Base-by-base conservation (phyloP, 306 rosid species). In the Trifolium repens region DNA sequence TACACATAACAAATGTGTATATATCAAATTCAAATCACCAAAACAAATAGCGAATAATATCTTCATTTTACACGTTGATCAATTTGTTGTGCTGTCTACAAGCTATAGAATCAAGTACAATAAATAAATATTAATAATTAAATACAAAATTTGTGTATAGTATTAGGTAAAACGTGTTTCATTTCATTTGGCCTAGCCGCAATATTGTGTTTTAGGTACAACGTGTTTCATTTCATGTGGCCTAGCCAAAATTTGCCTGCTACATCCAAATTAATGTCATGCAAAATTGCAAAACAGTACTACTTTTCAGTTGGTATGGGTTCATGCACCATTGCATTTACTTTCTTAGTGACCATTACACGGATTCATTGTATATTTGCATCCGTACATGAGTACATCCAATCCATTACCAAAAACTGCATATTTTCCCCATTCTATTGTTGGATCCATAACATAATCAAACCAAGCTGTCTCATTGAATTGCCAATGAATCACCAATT, bases 401-500 rank as follows among this genome's bases (percentile, higher is more conserved):
- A 50, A 14, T 34, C 24, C 14, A 26, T 19, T 5, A 62, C 68
- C 4, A 68, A 78, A 84, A 68, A 78, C 24, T 75, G 44, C 58
- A 35, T 44, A 13, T 39, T 69, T 69, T 26, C 15, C 64, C 44
- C 55, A 65, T 50, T 79, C 75, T 15, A 47, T 73, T 78, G 63
- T 72, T 66, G 70, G 53, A 68, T 79, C 62, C 15, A 49, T n/a
- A 37, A 64, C 19, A 5, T 6, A 50, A 50, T 32, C 35, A 57
- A 24, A 24, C n/a, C 59, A 34, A 34, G 35, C 50, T 12, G 14
- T 39, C 50, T 17, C 49, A 17, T 35, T 64, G 47, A 37, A 32
- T 44, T 17, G 65, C 76, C 88, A 87, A 80, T 76, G 67, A 86
- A 86, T 74, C 75, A 83, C 71, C 50, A 59, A 30, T 12, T 86